These are phyloP conservation scores for Panellus pusillus DNA, from an alignment of 768 basidiomycete species.

Conservation along the genomic window DNA sequence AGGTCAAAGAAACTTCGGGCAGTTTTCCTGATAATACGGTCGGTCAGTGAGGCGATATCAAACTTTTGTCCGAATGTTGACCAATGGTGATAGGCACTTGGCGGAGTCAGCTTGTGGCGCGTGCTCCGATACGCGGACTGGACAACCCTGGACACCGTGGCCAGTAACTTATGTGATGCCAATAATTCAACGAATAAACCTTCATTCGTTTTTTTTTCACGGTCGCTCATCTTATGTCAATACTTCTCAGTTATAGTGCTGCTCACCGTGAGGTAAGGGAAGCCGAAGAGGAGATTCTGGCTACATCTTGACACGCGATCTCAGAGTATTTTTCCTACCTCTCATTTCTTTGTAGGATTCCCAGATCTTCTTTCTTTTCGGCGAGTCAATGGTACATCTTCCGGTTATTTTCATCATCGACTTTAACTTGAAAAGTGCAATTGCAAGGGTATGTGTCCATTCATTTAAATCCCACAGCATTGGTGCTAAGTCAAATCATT, in stretches of 20 bases:
- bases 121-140: neutral
- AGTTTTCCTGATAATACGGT: conserved; percentile 1
- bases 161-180: too few relatives aligned
- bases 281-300: neutral
- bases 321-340: conserved; percentile 11
- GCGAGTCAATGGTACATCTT: neutral
- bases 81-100: neutral
- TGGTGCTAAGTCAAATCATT: neutral
- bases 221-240: neutral
- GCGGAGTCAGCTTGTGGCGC: neutral
- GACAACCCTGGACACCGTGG: too few relatives aligned
- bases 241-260: neutral
- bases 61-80: neutral
- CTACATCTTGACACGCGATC: neutral
- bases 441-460: neutral
- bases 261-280: conserved; percentile 8
- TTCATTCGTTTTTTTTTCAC: neutral
- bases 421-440: neutral
- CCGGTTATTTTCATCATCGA: neutral
- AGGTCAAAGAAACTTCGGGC: conserved; percentile 1
- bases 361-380: neutral
- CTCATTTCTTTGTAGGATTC: conserved; percentile 5
- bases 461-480: neutral
- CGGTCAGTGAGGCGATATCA: neutral
- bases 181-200: too few relatives aligned